Percentiles rank a stretch among this genome's conserved stretches.
Conservation (phyloP, 352 stramenopile genomes). For the Globisporangium lucens region DNA sequence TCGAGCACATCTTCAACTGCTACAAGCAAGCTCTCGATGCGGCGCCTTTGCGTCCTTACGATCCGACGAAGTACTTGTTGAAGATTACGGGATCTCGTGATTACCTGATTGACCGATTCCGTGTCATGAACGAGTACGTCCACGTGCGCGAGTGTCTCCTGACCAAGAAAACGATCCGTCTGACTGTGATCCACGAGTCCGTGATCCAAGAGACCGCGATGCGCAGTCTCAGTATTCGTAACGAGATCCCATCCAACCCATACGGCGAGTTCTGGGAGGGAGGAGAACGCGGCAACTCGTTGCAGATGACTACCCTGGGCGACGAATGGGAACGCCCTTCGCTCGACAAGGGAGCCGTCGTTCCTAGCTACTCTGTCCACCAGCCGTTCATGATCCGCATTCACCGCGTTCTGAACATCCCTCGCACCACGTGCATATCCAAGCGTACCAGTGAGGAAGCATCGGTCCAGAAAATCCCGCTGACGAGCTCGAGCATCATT, state of each 20-base stretch:
- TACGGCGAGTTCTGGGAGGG: conserved; percentile 57
- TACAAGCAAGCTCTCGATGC: conserved; percentile 81
- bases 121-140: conserved; percentile 86
- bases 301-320: conserved; percentile 72
- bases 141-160: conserved; percentile 83
- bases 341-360: conserved; percentile 24
- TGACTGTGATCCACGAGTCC: conserved; percentile 84
- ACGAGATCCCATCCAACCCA: conserved; percentile 54
- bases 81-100: conserved; percentile 86
- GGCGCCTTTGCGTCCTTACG: conserved; percentile 69
- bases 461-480: conserved; percentile 35
- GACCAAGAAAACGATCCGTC: conserved; percentile 82
- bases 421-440: conserved; percentile 56
- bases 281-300: conserved; percentile 46
- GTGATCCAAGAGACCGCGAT: conserved; percentile 82
- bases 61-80: conserved; percentile 76
- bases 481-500: conserved; percentile 64
- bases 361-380: conserved; percentile 56
- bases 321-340: conserved; percentile 66
- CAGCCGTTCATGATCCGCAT: conserved; percentile 72
- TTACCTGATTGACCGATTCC: conserved; percentile 82
- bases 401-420: conserved; percentile 82
- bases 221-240: conserved; percentile 70
- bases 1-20: conserved; percentile 88
- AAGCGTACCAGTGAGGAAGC: conserved; percentile 75